A percentile compares a stretch with the other conserved stretches of the same genome.
Evolutionary conservation across 75 land plant species (phyloP).

Genomic region (Larix kaempferi): DNA sequence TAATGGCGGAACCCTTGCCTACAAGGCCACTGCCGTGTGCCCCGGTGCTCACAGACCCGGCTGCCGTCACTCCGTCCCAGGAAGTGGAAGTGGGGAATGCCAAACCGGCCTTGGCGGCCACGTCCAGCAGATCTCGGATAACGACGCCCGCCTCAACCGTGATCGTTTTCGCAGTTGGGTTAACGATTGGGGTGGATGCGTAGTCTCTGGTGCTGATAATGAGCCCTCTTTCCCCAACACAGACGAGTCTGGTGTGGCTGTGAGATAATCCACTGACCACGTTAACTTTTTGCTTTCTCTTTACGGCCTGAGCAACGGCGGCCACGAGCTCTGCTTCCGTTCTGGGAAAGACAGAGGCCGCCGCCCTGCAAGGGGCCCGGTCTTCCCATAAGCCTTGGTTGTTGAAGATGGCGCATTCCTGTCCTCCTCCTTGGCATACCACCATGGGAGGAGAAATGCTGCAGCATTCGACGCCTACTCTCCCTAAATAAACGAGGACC

Average conservation of each 20-base stretch:
- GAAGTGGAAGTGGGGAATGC: slow-evolving; percentile 11
- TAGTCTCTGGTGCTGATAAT: slow-evolving; percentile 26
- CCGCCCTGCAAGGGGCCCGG: background rate
- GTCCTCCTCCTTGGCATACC: background rate
- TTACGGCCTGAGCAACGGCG: background rate
- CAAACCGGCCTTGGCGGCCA: slow-evolving; percentile 3
- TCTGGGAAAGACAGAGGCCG: background rate
- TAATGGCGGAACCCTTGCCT: slow-evolving; percentile 9
- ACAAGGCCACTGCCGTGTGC: slow-evolving; percentile 22
- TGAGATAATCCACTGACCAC: slow-evolving; percentile 19
- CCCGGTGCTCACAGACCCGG: slow-evolving; percentile 22
- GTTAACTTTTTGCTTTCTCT: slow-evolving; percentile 24
- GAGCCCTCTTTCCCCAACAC: slow-evolving; percentile 23
- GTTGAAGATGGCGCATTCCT: background rate
- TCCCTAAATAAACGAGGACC: background rate
- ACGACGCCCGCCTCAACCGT: slow-evolving; percentile 20
- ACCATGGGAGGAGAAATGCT: background rate
- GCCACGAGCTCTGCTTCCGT: background rate
- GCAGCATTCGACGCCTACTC: background rate
- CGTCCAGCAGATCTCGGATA: slow-evolving; percentile 17
- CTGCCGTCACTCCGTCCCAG: slow-evolving; percentile 17
- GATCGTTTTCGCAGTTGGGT: slow-evolving; percentile 3
- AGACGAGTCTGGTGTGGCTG: slow-evolving; percentile 26
- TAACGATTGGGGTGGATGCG: background rate
- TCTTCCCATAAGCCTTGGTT: background rate